A percentile compares a stretch with the other conserved stretches of the same genome.
phyloP scores from a whole-genome alignment of 176 grass and related monocot genomes.

The Juncus effusus region DNA sequence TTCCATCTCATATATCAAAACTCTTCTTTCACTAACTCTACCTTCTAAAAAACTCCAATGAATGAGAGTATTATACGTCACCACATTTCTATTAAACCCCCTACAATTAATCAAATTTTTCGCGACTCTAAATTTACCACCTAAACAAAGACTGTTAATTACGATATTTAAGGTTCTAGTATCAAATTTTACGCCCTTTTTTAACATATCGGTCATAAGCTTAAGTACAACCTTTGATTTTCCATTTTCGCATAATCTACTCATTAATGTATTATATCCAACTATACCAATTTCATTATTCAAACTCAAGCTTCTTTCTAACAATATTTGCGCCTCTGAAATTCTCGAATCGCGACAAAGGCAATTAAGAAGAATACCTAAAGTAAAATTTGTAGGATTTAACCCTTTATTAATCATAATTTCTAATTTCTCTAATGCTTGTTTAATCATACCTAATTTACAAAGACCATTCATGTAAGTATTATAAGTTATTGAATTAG shows the following conservation, averaged over 20 bases:
- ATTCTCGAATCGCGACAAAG: constrained; percentile 46
- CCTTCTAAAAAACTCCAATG: constrained; percentile 47
- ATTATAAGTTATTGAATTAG: constrained; percentile 65
- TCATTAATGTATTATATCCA: constrained; percentile 81
- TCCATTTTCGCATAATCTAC: constrained; percentile 41
- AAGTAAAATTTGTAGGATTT: constrained; percentile 50
- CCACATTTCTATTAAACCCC: constrained; percentile 52
- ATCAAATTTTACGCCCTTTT: constrained; percentile 57
- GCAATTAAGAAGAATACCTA: constrained; percentile 68
- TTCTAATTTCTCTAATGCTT: constrained; percentile 52
- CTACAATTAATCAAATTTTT: constrained; percentile 35
- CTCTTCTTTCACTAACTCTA: constrained; percentile 26
- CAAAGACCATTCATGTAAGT: constrained; percentile 74
- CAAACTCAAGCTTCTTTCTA: constrained; percentile 39
- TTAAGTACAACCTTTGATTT: constrained; percentile 48
- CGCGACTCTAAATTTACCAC: constrained; percentile 33
- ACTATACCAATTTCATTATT: constrained; percentile 38
- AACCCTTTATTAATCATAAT: constrained; percentile 53
- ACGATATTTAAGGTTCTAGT: constrained; percentile 69
- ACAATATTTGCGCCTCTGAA: constrained; percentile 48
- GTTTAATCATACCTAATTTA: constrained; percentile 44
- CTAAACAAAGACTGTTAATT: constrained; percentile 57
- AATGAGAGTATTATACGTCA: constrained; percentile 85
- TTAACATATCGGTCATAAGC: constrained; percentile 61
- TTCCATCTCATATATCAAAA: constrained; percentile 40